phyloP scores from a whole-genome alignment of 2,329 filamentous ascomycete species.

The Beauveria sp. region DNA sequence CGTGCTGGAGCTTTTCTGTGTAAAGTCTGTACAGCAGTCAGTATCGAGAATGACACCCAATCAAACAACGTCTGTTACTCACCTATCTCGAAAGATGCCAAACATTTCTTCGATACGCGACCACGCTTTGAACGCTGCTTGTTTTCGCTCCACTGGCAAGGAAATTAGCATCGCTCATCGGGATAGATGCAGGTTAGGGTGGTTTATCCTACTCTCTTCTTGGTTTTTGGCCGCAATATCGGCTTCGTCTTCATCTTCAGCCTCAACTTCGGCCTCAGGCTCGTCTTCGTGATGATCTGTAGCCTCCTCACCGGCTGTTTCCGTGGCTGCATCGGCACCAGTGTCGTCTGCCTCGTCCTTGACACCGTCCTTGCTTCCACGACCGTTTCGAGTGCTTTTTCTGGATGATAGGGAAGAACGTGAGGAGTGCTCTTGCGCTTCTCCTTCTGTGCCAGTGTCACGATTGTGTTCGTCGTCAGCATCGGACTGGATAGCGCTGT shows the following conservation, averaged over 20 bases:
- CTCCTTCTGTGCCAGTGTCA: slow-evolving; percentile 23
- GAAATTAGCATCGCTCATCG: slow-evolving; percentile 16
- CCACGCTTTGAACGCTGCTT: slow-evolving; percentile 71
- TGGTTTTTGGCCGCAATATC: slow-evolving; percentile 53
- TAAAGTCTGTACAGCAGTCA: slow-evolving; percentile 55
- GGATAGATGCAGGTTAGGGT: neutral
- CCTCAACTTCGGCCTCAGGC: slow-evolving; percentile 32
- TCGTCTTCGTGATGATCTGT: slow-evolving; percentile 25
- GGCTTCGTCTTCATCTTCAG: slow-evolving; percentile 46
- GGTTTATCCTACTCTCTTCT: slow-evolving; percentile 49
- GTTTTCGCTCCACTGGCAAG: slow-evolving; percentile 63
- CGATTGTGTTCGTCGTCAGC: slow-evolving; percentile 39
- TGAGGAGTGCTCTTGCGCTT: slow-evolving; percentile 24
- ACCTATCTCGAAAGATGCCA: slow-evolving; percentile 74
- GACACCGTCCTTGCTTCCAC: slow-evolving; percentile 28
- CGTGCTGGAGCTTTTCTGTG: slow-evolving; percentile 75
- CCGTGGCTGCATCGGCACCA: slow-evolving; percentile 16
- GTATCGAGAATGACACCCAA: slow-evolving; percentile 15
- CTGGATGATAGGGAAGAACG: slow-evolving; percentile 27
- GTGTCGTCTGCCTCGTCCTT: slow-evolving; percentile 15
- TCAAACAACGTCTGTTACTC: slow-evolving; percentile 21
- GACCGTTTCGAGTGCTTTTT: slow-evolving; percentile 34
- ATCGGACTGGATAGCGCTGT: slow-evolving; percentile 32
- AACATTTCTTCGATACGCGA: slow-evolving; percentile 82
- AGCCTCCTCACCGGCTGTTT: slow-evolving; percentile 25